A percentile compares a stretch with the other conserved stretches of the same genome.
These are phyloP conservation scores for Alternaria gansuensis DNA, from an alignment of 2,329 filamentous ascomycete genomes.

Conservation along the genomic window DNA sequence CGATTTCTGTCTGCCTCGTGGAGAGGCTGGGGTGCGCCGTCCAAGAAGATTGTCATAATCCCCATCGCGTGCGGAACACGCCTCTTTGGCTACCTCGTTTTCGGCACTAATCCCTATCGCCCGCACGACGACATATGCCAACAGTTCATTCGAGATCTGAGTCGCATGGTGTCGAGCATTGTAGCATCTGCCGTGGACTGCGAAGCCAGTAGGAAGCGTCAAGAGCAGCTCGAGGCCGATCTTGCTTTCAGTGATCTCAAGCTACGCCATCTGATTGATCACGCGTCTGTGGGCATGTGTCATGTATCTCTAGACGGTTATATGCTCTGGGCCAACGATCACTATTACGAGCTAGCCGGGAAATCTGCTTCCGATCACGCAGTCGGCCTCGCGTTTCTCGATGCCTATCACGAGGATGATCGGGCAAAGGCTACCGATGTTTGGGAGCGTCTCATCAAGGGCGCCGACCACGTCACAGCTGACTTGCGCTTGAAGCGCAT, in stretches of 20 bases:
- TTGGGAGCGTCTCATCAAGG: slow-evolving; percentile 38
- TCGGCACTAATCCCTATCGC: slow-evolving; percentile 50
- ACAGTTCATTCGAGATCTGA: slow-evolving; percentile 47
- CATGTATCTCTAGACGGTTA: slow-evolving; percentile 42
- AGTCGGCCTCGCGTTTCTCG: slow-evolving; percentile 32
- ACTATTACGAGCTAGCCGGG: slow-evolving; percentile 46
- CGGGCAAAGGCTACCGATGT: slow-evolving; percentile 33
- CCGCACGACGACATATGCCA: slow-evolving; percentile 44
- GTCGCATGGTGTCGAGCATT: slow-evolving; percentile 45
- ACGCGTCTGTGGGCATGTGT: slow-evolving; percentile 49
- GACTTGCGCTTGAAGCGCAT: slow-evolving; percentile 45
- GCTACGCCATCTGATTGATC: slow-evolving; percentile 48
- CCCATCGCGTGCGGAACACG: slow-evolving; percentile 37
- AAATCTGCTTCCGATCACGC: slow-evolving; percentile 29
- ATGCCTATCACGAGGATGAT: slow-evolving; percentile 44
- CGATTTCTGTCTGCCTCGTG: slow-evolving; percentile 43
- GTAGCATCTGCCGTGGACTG: slow-evolving; percentile 35
- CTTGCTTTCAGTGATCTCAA: slow-evolving; percentile 48
- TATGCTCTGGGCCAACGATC: slow-evolving; percentile 50
- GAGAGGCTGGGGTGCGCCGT: slow-evolving; percentile 40
- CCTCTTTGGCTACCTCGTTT: slow-evolving; percentile 43
- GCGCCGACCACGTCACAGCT: slow-evolving; percentile 37
- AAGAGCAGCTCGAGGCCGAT: slow-evolving; percentile 47
- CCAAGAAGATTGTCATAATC: slow-evolving; percentile 39
- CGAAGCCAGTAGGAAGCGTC: slow-evolving; percentile 35